These are phyloP conservation scores for Fusarium sp. DNA, from an alignment of 2,329 filamentous ascomycete species.

Conservation along the genomic window DNA sequence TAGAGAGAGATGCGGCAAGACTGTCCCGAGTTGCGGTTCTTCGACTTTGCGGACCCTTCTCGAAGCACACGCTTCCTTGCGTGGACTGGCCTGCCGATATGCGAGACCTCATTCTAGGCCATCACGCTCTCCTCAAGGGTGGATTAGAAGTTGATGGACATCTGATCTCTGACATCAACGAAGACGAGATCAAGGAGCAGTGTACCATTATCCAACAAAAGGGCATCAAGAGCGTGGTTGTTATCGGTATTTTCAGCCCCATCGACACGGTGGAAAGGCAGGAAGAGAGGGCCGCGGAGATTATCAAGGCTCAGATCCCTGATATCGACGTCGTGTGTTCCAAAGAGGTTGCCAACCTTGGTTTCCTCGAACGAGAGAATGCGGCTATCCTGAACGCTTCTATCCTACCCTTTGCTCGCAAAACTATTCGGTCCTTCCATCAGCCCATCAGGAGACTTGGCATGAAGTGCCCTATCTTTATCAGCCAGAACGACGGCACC, in stretches of 20 bases:
- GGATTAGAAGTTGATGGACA: slow-evolving; percentile 65
- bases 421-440: slow-evolving; percentile 68
- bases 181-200: slow-evolving; percentile 54
- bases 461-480: slow-evolving; percentile 66
- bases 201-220: slow-evolving; percentile 54
- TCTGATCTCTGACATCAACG: slow-evolving; percentile 60
- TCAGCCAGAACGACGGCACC: slow-evolving; percentile 75
- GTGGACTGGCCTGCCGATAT: slow-evolving; percentile 66
- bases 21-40: slow-evolving; percentile 66
- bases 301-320: slow-evolving; percentile 56
- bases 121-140: slow-evolving; percentile 60
- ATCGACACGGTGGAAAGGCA: slow-evolving; percentile 63
- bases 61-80: slow-evolving; percentile 62
- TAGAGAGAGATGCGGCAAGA: slow-evolving; percentile 63
- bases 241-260: slow-evolving; percentile 65
- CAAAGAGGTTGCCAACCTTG: slow-evolving; percentile 64
- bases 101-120: slow-evolving; percentile 59
- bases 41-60: slow-evolving; percentile 66
- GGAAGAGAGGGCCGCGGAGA: slow-evolving; percentile 60
- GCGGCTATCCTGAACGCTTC: slow-evolving; percentile 74
- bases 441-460: slow-evolving; percentile 63
- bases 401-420: slow-evolving; percentile 68
- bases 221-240: slow-evolving; percentile 61
- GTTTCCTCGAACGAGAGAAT: slow-evolving; percentile 73
- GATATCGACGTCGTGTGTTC: slow-evolving; percentile 62